Evolutionary conservation across 75 land plant genomes (phyloP), one percentile per base, ranked within the genome.

Genomic region (Picea sitchensis): DNA sequence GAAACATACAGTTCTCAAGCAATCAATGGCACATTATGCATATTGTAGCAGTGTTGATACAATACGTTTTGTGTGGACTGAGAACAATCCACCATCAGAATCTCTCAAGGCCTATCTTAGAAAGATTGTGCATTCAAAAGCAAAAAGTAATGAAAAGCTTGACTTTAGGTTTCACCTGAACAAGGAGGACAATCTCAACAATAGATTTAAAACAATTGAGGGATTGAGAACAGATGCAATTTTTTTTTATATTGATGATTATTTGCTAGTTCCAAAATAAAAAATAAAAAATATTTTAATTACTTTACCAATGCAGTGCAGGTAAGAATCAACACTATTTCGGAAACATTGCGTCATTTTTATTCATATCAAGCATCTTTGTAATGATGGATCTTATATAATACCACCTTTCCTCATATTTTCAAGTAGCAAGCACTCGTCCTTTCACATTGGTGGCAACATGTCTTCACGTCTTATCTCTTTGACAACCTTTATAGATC

Each of bases 31-130:
- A 34, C 98, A 97, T 75, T 97, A 97, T 86, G 80, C 96, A 20
- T 71, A 87, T 31, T 97, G 99, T 82, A 18, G 67, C 11, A 76
- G 89, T 30, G 84, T 89, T 57, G 96, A 95, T 82, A 84, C 98
- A 11, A 90, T 97, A 59, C 98, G 85, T 26, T 79, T 97, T 61
- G 98, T 97, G 17, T 97, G 99, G 99, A 97, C 98, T 87, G 99
- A 97, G 80, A 85, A 83, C 26, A 79, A 93, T 68, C 90, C 88
- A 73, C 98, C 99, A 41, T 78, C 94, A 23, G 83, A 86, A 17
- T 61, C 81, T 58, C 86, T 97, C 18, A 44, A 73, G 7, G 58
- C 58, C 36, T 78, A 65, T 73, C 73, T 96, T 8, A 18, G 75
- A 20, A 59, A 79, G 15, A 36, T 64, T 80, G 80, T 91, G n/a